Percentiles rank a stretch among this genome's conserved stretches.
These are phyloP conservation scores for Leptomonas pyrrhocoris DNA, from an alignment of 208 protist species.

Conservation along the genomic window DNA sequence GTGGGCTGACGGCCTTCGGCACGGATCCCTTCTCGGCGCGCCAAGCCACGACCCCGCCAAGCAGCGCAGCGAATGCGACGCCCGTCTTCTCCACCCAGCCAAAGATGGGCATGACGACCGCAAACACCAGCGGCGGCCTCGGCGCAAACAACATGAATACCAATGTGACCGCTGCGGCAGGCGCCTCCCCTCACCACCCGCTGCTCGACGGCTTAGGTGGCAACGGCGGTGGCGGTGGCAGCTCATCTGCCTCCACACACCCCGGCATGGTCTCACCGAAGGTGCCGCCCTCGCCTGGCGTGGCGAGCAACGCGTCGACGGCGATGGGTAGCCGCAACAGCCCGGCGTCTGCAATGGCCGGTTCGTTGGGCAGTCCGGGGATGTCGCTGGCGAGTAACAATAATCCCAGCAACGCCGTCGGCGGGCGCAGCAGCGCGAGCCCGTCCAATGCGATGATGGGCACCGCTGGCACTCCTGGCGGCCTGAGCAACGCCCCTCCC, in stretches of 20 bases:
- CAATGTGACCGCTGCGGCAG: neutral
- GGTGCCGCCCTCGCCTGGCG: conserved; percentile 31
- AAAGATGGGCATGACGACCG: conserved; percentile 22
- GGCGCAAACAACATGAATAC: conserved; percentile 1
- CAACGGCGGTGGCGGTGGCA: conserved; percentile 2
- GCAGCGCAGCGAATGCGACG: conserved; percentile 14
- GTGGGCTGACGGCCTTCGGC: conserved; percentile 19
- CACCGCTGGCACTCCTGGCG: neutral
- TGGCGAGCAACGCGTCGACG: conserved; percentile 24
- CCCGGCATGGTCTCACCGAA: conserved; percentile 24
- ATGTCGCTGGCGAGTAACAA: conserved; percentile 19
- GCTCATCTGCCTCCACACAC: conserved; percentile 17
- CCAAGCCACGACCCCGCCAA: conserved; percentile 10
- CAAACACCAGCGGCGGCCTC: conserved; percentile 8
- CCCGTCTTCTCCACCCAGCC: conserved; percentile 52
- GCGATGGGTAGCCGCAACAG: conserved; percentile 25
- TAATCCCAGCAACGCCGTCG: conserved; percentile 2
- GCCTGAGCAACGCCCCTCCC: neutral
- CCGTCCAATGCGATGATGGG: conserved; percentile 12
- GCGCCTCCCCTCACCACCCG: conserved; percentile 5
- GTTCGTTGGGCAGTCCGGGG: conserved; percentile 25
- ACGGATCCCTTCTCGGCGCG: conserved; percentile 25
- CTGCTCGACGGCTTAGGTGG: conserved; percentile 15
- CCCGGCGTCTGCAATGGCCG: conserved; percentile 21
- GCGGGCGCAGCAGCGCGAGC: conserved; percentile 11